Evolutionary conservation across 1,284 basidiomycete genomes (phyloP), one percentile per base, ranked within the genome.

Genomic region (Boletus semigastroideus): DNA sequence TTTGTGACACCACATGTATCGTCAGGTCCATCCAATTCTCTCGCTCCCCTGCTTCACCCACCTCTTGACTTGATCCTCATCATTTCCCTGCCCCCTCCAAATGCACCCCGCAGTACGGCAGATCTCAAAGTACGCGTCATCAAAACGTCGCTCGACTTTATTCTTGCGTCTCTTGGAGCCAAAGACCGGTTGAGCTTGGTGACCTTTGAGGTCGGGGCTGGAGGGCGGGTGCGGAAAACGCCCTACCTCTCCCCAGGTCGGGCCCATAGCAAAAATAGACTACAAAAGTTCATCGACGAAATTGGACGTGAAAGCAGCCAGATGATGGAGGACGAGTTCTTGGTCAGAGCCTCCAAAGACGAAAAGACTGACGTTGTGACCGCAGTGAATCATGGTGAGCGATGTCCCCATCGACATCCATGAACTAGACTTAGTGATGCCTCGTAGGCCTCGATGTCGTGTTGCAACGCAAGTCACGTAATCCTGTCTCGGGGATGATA

Each of bases 301-400:
- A 79, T 90, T 28, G 83, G 70, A 33, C 78, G 70, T 64, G 76
- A 76, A 11, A 63, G 67, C 10, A 67, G 56, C 36, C 63, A 62
- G 63, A 67, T 53, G 54, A 68, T 57, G 48, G 74, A 80, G 47
- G 89, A 92, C 62, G 86, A 87, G 64, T 95, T 93, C 67, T 70
- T 86, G 65, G 82, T 92, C n/a, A 75, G 84, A 50, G 83, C 83
- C 7, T 81, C 82, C 52, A 86, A 85, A 60, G 93, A 97, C 20
- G 93, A 96, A 70, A 90, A 92, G 70, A 91, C 91, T 14, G 94
- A 96, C 67, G 94, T 98, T n/a, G 92, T 96, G 13, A 94, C 94
- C 8, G 95, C 93, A 16, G 89, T 96, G 54, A 98, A 98, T 66
- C 86, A 93, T 62, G 91, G 90, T 87, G 50, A 55, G 83, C 72